Evolutionary conservation across 1,284 basidiomycete species (phyloP).

Genomic region (Sutorius eximius): DNA sequence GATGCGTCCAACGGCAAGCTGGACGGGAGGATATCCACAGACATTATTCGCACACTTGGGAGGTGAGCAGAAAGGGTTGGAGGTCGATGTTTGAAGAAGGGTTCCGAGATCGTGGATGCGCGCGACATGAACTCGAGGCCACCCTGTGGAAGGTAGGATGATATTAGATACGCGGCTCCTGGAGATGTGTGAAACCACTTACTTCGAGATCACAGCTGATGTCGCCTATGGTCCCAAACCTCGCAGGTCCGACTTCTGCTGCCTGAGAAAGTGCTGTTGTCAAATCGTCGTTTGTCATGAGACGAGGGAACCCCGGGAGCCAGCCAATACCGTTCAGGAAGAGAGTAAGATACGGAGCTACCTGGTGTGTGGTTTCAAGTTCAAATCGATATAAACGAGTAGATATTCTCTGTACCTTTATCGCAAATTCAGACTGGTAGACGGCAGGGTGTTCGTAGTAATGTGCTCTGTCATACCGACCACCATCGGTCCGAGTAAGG

Average conservation of each 20-base stretch:
- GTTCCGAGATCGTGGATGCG: conserved; percentile 74
- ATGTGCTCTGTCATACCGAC: conserved; percentile 58
- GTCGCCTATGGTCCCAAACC: conserved; percentile 76
- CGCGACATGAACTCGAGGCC: conserved; percentile 80
- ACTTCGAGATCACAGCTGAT: conserved; percentile 85
- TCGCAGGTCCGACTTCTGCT: conserved; percentile 47
- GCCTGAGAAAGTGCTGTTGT: conserved; percentile 51
- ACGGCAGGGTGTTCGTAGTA: conserved; percentile 72
- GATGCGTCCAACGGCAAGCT: conserved; percentile 82
- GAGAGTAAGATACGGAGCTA: conserved; percentile 82
- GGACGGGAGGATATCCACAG: conserved; percentile 87
- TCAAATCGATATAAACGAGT: not conserved
- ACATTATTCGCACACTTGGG: conserved; percentile 73
- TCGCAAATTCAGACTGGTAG: conserved; percentile 69
- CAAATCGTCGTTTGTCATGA: conserved; percentile 73
- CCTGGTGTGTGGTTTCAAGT: conserved; percentile 40
- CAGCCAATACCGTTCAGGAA: conserved; percentile 87
- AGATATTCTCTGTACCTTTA: conserved; percentile 47
- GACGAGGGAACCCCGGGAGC: conserved; percentile 71
- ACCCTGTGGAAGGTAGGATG: conserved; percentile 47
- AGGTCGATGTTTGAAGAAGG: conserved; percentile 62
- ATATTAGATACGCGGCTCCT: not conserved
- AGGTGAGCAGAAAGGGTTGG: conserved; percentile 43
- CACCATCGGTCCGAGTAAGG: conserved; percentile 55
- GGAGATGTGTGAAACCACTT: conserved; percentile 10